Evolutionary conservation across 495 filamentous ascomycete genomes (phyloP).

Genomic region (Penicillium flavigenum): DNA sequence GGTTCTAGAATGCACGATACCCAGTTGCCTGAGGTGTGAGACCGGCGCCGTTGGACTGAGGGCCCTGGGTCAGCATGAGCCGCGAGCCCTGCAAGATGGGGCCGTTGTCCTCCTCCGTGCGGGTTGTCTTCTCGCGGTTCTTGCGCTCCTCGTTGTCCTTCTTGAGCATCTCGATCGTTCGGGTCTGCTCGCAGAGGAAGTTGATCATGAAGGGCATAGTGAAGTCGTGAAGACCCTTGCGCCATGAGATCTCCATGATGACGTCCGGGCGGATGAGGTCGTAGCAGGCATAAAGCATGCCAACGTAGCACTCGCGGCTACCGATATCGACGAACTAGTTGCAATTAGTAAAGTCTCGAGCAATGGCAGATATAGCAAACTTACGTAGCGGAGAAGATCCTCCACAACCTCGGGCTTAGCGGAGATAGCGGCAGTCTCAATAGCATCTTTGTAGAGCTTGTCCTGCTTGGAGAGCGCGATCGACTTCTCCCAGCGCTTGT

Average conservation of each 20-base stretch:
- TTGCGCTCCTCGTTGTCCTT: constrained; percentile 98
- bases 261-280: constrained; percentile 90
- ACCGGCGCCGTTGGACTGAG: constrained; percentile 67
- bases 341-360: constrained; percentile 30
- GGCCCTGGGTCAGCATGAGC: constrained; percentile 98
- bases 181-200: constrained; percentile 85
- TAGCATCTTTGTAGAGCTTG: constrained; percentile 99
- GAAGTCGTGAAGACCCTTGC: constrained; percentile 90
- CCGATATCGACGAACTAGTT: constrained; percentile 96
- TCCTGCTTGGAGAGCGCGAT: constrained; percentile 98
- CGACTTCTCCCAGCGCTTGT: constrained; percentile 99
- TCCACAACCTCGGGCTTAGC: constrained; percentile 88
- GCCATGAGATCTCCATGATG: constrained; percentile 96
- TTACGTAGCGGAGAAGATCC: constrained; percentile 93
- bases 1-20: constrained; percentile 56
- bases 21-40: constrained; percentile 80
- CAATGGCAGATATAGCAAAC: constrained; percentile 33
- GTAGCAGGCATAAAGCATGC: constrained; percentile 98
- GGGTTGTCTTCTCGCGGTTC: constrained; percentile 76
- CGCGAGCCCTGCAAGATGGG: constrained; percentile 89
- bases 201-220: constrained; percentile 99
- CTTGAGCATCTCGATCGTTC: constrained; percentile 79
- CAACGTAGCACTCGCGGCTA: constrained; percentile 97
- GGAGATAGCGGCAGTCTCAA: constrained; percentile 97
- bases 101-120: constrained; percentile 86